phyloP scores from a whole-genome alignment of 2,329 filamentous ascomycete species.

The Ophiocordyceps sinensis region DNA sequence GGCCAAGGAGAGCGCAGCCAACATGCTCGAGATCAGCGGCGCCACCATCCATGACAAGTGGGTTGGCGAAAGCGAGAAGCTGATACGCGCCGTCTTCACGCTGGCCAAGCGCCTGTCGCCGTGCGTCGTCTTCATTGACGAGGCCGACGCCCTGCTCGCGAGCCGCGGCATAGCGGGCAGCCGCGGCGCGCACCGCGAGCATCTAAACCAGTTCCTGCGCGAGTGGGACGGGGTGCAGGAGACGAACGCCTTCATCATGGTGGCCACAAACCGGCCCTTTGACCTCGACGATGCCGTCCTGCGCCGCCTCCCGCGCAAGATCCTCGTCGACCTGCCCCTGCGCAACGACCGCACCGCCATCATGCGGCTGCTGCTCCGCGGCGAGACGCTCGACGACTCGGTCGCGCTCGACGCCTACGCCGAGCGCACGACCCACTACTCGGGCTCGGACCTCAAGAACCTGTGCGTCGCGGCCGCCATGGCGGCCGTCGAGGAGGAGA shows the following conservation, averaged over 20 bases:
- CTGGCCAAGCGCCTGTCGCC: conserved; percentile 84
- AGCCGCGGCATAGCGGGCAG: conserved; percentile 53
- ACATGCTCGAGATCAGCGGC: conserved; percentile 76
- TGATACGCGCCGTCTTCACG: conserved; percentile 80
- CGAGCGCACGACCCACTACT: conserved; percentile 59
- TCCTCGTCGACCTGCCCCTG: conserved; percentile 60
- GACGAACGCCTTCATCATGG: conserved; percentile 88
- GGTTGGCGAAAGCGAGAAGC: conserved; percentile 92
- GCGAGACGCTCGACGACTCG: conserved; percentile 45
- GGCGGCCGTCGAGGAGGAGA: conserved; percentile 65
- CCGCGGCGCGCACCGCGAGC: conserved; percentile 64
- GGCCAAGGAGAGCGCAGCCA: conserved; percentile 52
- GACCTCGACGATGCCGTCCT: conserved; percentile 84
- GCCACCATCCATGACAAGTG: conserved; percentile 94
- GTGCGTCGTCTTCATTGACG: conserved; percentile 91
- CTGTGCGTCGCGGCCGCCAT: conserved; percentile 67
- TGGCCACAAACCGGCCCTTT: conserved; percentile 89
- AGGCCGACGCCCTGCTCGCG: conserved; percentile 85
- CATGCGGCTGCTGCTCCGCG: conserved; percentile 54
- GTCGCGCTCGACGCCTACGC: conserved; percentile 52
- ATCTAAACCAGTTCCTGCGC: conserved; percentile 91
- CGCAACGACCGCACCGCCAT: conserved; percentile 53
- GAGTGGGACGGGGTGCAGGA: conserved; percentile 90
- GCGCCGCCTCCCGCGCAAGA: conserved; percentile 55
- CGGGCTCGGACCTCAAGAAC: conserved; percentile 73